Evolutionary conservation across 179 eudicot species (phyloP), one percentile per base, ranked within the genome.

Genomic region (Corrigiola litoralis): DNA sequence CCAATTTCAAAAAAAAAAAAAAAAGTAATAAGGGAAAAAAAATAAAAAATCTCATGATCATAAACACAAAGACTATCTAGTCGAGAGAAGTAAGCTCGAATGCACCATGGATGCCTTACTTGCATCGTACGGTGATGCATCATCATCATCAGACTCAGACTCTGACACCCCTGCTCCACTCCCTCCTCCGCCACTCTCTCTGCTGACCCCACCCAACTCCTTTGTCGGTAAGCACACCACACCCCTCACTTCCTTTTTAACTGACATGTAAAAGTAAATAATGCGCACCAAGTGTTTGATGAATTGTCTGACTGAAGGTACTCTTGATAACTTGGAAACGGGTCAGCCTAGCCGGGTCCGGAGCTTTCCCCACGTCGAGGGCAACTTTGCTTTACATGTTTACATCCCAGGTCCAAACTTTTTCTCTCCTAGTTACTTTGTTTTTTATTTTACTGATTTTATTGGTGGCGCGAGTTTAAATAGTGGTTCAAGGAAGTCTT

Each of bases 381-480:
- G 96, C 31, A 92, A 92, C 74, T 89, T 75, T 41, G 96, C 98
- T 67, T 56, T 92, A 37, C 96, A 92, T 76, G 95, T 89, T 57
- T 92, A 80, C 68, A 92, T 92, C 52, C 95, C 96, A 69, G 95
- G 98, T 88, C 56, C 11, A n/a, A n/a, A n/a, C n/a, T n/a, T 9
- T 13, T 24, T 48, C 66, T 50, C 24, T 49, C 6, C 23, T n/a
- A 24, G 5, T 18, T n/a, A 28, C 34, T 12, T 61, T 18, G 32
- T 13, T 55, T 59, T 25, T 10, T 61, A 11, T 34, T 31, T 12
- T 10, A 8, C 21, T 44, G 49, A 1, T 59, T 0, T 24, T 23
- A 38, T 59, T 0, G 18, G 12, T n/a, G n/a, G n/a, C n/a, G n/a
- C n/a, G n/a, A n/a, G n/a, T n/a, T n/a, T n/a, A n/a, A n/a, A n/a